These are phyloP conservation scores for Akanthomyces dipterigenus DNA, from an alignment of 2,329 filamentous ascomycete species.

Conservation along the genomic window DNA sequence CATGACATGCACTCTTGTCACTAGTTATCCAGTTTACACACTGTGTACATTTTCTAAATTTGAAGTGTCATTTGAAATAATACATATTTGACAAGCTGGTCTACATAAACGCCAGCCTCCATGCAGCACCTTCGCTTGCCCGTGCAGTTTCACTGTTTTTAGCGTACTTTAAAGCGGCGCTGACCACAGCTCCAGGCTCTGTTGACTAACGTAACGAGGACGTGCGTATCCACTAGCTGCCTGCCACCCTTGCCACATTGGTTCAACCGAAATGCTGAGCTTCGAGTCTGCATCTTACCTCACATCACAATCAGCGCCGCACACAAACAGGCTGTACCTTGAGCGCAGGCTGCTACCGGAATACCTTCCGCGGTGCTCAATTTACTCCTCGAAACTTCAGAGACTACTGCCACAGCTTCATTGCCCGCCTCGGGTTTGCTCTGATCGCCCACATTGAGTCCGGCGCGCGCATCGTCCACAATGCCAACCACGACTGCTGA, in stretches of 20 bases:
- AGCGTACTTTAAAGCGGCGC: neutral
- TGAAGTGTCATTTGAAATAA: neutral
- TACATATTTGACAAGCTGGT: neutral
- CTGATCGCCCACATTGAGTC: neutral
- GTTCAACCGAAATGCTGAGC: neutral
- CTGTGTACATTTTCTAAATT: too few relatives aligned
- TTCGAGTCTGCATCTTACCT: slow-evolving; percentile 4
- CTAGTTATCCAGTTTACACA: too few relatives aligned
- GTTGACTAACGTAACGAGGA: slow-evolving; percentile 9
- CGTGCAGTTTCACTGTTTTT: neutral
- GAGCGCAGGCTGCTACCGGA: neutral
- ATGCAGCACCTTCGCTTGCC: neutral
- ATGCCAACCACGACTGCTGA: slow-evolving; percentile 98
- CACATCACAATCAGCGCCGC: neutral
- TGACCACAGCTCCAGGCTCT: neutral
- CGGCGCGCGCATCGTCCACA: slow-evolving; percentile 26
- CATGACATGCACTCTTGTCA: neutral
- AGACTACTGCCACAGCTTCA: neutral
- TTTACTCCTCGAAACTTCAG: too few relatives aligned
- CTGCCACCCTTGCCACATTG: slow-evolving; percentile 8
- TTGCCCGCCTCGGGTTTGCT: neutral
- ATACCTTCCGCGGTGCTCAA: neutral
- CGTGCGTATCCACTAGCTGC: slow-evolving; percentile 12
- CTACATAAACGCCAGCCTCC: neutral
- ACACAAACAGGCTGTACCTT: neutral